Conservation (phyloP, 2,329 filamentous ascomycete species). For the Nothomitra cinnamomea region DNA sequence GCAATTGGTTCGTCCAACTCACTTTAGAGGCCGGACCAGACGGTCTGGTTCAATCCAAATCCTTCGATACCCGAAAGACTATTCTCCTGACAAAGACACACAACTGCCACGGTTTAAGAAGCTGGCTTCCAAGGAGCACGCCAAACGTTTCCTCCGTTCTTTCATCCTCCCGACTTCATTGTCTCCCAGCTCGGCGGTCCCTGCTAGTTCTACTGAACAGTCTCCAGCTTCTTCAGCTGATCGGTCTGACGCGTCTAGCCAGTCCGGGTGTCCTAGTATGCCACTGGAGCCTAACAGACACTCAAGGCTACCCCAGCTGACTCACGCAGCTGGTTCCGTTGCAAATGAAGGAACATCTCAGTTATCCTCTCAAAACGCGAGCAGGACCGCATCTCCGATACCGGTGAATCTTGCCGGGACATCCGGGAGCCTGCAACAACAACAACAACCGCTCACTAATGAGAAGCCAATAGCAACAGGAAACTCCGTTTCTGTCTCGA, state of each 20-base stretch:
- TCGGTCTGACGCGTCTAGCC: background rate
- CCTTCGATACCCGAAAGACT: background rate
- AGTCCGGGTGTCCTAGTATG: background rate
- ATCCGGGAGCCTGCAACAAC: background rate
- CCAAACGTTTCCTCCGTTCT: conserved; percentile 31
- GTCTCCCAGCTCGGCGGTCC: background rate
- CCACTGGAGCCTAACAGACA: conserved; percentile 22
- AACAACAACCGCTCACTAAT: conserved; percentile 12
- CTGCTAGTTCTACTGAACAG: background rate
- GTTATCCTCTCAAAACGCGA: background rate
- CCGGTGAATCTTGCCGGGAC: background rate
- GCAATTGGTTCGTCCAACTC: background rate
- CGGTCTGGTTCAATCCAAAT: background rate
- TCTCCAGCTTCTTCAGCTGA: background rate
- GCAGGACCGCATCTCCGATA: background rate
- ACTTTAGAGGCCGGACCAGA: background rate
- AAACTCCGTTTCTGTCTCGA: conserved; percentile 57
- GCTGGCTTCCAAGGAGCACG: conserved; percentile 32
- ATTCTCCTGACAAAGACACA: background rate
- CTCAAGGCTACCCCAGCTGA: conserved; percentile 21
- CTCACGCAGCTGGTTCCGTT: conserved; percentile 13
- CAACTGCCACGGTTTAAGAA: conserved; percentile 19
- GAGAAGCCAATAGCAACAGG: conserved; percentile 63
- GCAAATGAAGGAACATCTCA: background rate
- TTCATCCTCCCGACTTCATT: conserved; percentile 12